phyloP scores from a whole-genome alignment of 2,329 filamentous ascomycete species.

The Colletotrichum camelliae region DNA sequence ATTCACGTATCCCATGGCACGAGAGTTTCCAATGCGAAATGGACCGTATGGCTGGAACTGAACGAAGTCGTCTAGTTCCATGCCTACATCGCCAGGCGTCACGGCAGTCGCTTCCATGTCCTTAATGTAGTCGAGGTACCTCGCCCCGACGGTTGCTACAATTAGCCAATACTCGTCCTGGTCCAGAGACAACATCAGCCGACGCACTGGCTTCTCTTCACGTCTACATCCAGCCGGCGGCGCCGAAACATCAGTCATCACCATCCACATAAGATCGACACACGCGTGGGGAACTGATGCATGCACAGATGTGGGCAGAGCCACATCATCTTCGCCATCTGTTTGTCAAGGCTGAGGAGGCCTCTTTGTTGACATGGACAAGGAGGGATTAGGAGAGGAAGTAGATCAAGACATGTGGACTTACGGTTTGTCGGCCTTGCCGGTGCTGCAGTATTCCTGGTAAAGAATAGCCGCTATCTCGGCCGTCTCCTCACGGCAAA shows the following conservation, averaged over 20 bases:
- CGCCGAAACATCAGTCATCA: not conserved
- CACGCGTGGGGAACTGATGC: too few relatives aligned
- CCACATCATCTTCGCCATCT: not conserved
- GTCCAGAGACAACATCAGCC: not conserved
- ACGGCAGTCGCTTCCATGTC: not conserved
- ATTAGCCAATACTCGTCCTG: not conserved
- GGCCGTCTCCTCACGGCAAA: not conserved
- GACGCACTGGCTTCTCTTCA: not conserved
- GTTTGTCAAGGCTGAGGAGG: not conserved
- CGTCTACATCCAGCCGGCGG: not conserved
- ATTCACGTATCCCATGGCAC: not conserved
- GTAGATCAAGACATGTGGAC: not conserved
- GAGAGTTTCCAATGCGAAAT: not conserved
- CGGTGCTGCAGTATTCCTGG: not conserved
- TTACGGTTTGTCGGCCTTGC: not conserved
- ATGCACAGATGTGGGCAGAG: not conserved
- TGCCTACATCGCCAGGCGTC: not conserved
- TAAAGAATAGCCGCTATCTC: not conserved
- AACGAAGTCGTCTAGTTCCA: not conserved
- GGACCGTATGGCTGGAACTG: not conserved
- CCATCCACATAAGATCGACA: not conserved
- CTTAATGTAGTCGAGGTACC: not conserved
- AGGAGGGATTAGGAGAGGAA: not conserved
- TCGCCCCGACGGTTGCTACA: not conserved
- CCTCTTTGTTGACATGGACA: not conserved